Base-by-base conservation (phyloP, 345 rosid species). In the Trapa incisa region DNA sequence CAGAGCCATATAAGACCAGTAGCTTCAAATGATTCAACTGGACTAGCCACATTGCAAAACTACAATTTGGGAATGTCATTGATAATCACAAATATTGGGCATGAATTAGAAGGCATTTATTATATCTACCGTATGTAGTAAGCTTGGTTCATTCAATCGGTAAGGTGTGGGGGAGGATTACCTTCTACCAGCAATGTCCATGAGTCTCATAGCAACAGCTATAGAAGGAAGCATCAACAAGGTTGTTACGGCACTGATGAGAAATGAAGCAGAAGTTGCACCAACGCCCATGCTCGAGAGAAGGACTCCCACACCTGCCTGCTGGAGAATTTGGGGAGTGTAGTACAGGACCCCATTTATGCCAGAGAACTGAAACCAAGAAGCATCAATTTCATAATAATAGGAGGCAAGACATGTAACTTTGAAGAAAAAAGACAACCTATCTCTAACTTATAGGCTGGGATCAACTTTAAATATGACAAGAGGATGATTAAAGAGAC, bases 101-200 rank as follows among this genome's bases (percentile, higher is more conserved):
- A 1, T n/a, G 48, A 45, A 0, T 13, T 11, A 11, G 48, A 45
- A 45, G 12, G 13, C 11, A 45, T 10, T 6, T 43, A 32, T 17
- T 17, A 22, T n/a, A 42, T 14, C 5, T 4, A 62, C 0, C 11
- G 38, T 41, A 41, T 41, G 43, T 41, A 41, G 43, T 41, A 41
- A 22, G 3, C 36, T 7, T 15, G 32, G 35, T 17, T 41, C 47
- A 41, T 38, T 14, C 13, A 5, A 37, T 37, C 5, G 50, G 35
- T 42, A 17, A 65, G 35, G 10, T 35, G 6, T 57, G 43, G 14
- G 12, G 38, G 36, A 0, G n/a, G 58, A 33, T 56, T 42, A 78
- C 84, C 85, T 76, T 69, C 85, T 74, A 33, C 85, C 85, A 10
- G 85, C 68, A 13, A 76, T 71, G 63, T 81, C 85, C 82, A 81